These are phyloP conservation scores for Scutellaria baicalensis DNA, from an alignment of 257 asterid genomes.

Conservation along the genomic window DNA sequence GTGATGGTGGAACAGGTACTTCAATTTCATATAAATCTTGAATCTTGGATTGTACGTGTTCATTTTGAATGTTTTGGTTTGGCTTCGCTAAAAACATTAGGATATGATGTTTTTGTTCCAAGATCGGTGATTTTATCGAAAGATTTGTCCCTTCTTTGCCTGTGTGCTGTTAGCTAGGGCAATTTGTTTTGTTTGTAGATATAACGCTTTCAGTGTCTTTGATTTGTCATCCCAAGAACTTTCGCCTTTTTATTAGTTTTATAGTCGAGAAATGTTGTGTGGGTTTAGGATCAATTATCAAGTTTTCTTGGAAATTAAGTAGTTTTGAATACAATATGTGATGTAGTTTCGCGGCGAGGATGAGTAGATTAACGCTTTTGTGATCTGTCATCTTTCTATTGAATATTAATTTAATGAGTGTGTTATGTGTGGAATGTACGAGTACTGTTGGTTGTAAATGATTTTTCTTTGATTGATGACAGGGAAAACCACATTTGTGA, in stretches of 20 bases:
- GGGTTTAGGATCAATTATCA: neutral
- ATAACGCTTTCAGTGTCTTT: neutral
- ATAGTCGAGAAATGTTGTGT: neutral
- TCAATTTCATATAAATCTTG: neutral
- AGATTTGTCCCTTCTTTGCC: neutral
- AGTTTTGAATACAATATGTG: neutral
- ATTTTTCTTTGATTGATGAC: neutral
- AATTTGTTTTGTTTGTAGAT: neutral
- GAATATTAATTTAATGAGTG: neutral
- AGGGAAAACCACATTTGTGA: constrained; percentile 91
- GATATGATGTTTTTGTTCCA: neutral
- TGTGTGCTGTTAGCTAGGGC: neutral
- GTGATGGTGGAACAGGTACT: constrained; percentile 87
- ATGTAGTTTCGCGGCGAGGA: neutral
- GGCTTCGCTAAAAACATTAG: neutral
- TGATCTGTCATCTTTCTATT: neutral
- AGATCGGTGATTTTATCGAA: neutral
- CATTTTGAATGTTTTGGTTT: neutral
- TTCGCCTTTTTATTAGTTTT: neutral
- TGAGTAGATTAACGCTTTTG: neutral
- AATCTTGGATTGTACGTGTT: neutral
- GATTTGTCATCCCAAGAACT: too few species aligned
- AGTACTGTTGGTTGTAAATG: neutral
- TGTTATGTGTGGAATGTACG: neutral
- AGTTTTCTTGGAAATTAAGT: neutral